A percentile compares a stretch with the other conserved stretches of the same genome.
Evolutionary conservation across 1,139 yeast species (phyloP).

Genomic region (Meyerozyma athensensis): DNA sequence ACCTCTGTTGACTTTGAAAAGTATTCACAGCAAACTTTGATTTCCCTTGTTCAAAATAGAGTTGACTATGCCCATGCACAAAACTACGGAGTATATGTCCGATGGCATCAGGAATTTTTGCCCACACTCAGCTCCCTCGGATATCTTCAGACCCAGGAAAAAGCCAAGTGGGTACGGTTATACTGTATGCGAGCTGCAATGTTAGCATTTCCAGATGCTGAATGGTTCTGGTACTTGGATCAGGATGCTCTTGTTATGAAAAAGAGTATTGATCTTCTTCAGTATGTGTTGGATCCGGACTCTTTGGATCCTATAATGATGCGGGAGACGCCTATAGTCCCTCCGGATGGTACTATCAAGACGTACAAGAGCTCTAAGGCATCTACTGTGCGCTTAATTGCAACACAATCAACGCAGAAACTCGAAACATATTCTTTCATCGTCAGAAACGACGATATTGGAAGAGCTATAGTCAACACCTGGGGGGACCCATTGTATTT

Average conservation of each 20-base stretch:
- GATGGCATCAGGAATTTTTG: slow-evolving; percentile 79
- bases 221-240: slow-evolving; percentile 82
- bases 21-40: slow-evolving; percentile 56
- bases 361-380: slow-evolving; percentile 63
- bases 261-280: slow-evolving; percentile 49
- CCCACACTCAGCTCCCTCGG: slow-evolving; percentile 48
- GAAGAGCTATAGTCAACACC: slow-evolving; percentile 65
- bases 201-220: slow-evolving; percentile 79
- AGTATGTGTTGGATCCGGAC: slow-evolving; percentile 53
- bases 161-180: slow-evolving; percentile 55
- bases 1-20: slow-evolving; percentile 73
- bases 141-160: slow-evolving; percentile 31
- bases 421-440: slow-evolving; percentile 67
- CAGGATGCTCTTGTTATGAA: slow-evolving; percentile 72
- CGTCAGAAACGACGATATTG: slow-evolving; percentile 56
- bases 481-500: slow-evolving; percentile 72
- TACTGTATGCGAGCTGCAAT: slow-evolving; percentile 71
- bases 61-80: slow-evolving; percentile 75
- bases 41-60: slow-evolving; percentile 71
- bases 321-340: slow-evolving; percentile 64
- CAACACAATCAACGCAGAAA: slow-evolving; percentile 61
- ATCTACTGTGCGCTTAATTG: slow-evolving; percentile 48
- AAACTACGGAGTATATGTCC: slow-evolving; percentile 69
- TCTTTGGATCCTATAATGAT: slow-evolving; percentile 55
- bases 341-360: slow-evolving; percentile 63